Percentiles rank a stretch among this genome's conserved stretches.
phyloP scores from a whole-genome alignment of 352 stramenopile species.

The Globisporangium megalacanthum region DNA sequence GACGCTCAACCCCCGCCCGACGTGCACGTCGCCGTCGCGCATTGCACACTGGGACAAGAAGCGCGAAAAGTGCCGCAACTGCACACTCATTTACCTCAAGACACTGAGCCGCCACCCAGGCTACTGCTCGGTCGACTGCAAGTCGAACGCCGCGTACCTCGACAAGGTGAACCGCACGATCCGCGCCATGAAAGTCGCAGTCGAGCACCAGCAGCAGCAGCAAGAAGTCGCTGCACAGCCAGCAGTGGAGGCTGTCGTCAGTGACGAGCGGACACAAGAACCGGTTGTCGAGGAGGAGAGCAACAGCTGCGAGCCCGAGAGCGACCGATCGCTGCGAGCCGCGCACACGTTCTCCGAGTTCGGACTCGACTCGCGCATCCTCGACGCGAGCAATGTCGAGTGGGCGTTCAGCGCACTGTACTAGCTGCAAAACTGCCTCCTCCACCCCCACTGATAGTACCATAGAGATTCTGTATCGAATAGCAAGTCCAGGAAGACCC shows the following conservation, averaged over 20 bases:
- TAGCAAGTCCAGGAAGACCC: slow-evolving; percentile 9
- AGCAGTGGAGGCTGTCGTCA: neutral
- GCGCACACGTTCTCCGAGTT: slow-evolving; percentile 75
- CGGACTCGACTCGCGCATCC: slow-evolving; percentile 55
- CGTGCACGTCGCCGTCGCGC: slow-evolving; percentile 9
- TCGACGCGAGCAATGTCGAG: slow-evolving; percentile 52
- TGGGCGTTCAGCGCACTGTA: slow-evolving; percentile 79
- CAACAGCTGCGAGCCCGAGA: neutral
- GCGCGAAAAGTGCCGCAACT: slow-evolving; percentile 81
- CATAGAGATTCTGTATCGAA: slow-evolving; percentile 11
- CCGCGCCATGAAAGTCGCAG: slow-evolving; percentile 64
- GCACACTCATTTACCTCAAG: slow-evolving; percentile 83
- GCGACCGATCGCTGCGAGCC: slow-evolving; percentile 2
- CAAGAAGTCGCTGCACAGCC: slow-evolving; percentile 5
- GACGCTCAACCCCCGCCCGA: neutral
- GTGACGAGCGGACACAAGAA: neutral
- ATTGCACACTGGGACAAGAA: slow-evolving; percentile 85
- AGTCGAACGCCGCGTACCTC: slow-evolving; percentile 82
- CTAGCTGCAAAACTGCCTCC: slow-evolving; percentile 16
- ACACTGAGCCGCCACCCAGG: slow-evolving; percentile 65
- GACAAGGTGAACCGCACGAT: slow-evolving; percentile 82
- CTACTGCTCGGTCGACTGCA: slow-evolving; percentile 87
- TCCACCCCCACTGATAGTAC: slow-evolving; percentile 9
- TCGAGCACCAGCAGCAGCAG: slow-evolving; percentile 39
- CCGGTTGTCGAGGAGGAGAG: slow-evolving; percentile 5